Base-by-base conservation (phyloP, 1,284 basidiomycete species). In the Pyrrhoderma noxium region DNA sequence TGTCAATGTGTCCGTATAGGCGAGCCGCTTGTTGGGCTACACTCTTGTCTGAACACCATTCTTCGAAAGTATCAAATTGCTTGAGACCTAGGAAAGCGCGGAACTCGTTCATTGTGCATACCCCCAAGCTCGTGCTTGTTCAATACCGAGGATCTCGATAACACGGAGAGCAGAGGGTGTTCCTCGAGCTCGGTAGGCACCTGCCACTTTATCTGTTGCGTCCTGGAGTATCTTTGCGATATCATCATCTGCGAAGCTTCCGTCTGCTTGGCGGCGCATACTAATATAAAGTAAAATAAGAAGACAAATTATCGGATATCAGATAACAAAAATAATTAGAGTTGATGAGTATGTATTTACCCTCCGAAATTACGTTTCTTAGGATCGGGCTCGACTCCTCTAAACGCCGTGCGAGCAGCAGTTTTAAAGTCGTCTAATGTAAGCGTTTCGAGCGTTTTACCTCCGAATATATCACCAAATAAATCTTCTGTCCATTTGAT, bases 71-170 rank as follows among this genome's bases (percentile, higher is more conserved):
- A 22, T 64, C 59, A 55, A 72, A 75, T 45, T 62, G 59, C 57
- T 70, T 75, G n/a, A 77, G 60, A 2, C 71, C 70, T 42, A 77
- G 54, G 58, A 70, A 75, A 57, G 66, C 60, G 41, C 78, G 67
- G 63, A 81, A 81, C 63, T 84, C 81, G 58, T 83, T 82, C 69
- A 83, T 40, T 35, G 69, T 64, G 54, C 69, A 71, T 8, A 67
- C 61, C 65, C 59, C 70, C 71, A 73, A 9, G 59, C 54, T 34
- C 75, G 61, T 8, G 70, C 68, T 56, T 74, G 70, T 35, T 67
- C 60, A 46, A 75, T 72, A 7, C 71, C 69, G 57, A 77, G 60
- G 14, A 75, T 67, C 53, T 77, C 75, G 37, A 77, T 66, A 18
- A 73, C 62, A 16, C 69, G 64, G 56, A 77, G 62, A 47, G 63